These are phyloP conservation scores for Peziza echinospora DNA, from an alignment of 495 filamentous ascomycete genomes.

Conservation along the genomic window DNA sequence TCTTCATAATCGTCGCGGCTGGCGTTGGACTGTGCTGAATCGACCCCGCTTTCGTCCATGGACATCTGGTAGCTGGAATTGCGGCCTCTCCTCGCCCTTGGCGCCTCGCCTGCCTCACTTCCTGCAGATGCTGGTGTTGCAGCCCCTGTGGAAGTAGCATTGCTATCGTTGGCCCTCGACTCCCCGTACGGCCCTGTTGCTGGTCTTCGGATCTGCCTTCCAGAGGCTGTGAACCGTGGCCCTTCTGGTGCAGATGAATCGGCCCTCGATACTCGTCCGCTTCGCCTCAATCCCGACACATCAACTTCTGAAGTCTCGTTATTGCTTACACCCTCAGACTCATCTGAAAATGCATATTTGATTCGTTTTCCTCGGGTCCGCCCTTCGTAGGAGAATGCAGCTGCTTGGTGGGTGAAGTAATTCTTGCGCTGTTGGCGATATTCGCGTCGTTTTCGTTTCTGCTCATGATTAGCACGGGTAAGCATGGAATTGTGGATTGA, in stretches of 20 bases:
- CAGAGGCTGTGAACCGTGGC: conserved; percentile 78
- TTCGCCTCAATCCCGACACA: conserved; percentile 9
- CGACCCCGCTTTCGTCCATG: neutral
- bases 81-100: conserved; percentile 2
- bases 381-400: conserved; percentile 86
- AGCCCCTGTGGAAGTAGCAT: conserved; percentile 11
- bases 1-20: conserved; percentile 29
- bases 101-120: conserved; percentile 2
- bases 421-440: conserved; percentile 73
- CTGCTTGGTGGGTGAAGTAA: conserved; percentile 65
- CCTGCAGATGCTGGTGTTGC: conserved; percentile 7
- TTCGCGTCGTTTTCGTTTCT: conserved; percentile 85
- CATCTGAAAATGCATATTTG: conserved; percentile 87
- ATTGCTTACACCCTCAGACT: conserved; percentile 62
- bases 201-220: conserved; percentile 49
- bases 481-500: neutral
- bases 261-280: conserved; percentile 2
- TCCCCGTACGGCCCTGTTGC: conserved; percentile 53
- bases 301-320: conserved; percentile 31
- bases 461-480: conserved; percentile 18
- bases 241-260: conserved; percentile 23
- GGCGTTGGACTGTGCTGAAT: neutral
- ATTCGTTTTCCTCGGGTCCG: conserved; percentile 87
- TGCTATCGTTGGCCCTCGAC: conserved; percentile 14
- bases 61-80: no score